Conservation (phyloP, 345 rosid genomes). For the Sonneratia caseolaris region DNA sequence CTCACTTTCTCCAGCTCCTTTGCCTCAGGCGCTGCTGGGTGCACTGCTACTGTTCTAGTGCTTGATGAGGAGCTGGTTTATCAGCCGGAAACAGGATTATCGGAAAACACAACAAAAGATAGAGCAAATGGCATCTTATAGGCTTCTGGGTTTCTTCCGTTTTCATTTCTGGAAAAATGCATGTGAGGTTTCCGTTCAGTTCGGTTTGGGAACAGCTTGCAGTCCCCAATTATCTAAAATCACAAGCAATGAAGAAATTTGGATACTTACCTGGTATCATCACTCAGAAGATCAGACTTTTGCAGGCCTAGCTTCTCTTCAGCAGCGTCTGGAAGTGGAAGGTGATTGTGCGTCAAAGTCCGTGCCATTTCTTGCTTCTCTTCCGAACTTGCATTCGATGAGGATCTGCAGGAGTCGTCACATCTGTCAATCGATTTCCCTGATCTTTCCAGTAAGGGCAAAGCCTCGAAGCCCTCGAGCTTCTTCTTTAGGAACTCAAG, state of each 20-base stretch:
- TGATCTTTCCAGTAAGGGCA: not conserved
- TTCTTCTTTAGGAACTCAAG: constrained; percentile 46
- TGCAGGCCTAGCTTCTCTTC: not conserved
- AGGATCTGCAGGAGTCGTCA: not conserved
- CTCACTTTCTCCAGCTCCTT: not conserved
- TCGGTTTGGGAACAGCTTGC: not conserved
- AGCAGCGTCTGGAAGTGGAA: not conserved
- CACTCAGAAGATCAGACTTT: not conserved
- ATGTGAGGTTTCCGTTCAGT: not conserved
- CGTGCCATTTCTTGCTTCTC: not conserved
- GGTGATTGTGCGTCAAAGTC: not conserved
- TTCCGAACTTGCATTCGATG: not conserved
- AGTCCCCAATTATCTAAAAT: not conserved
- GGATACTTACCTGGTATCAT: not conserved
- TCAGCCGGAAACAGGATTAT: not conserved
- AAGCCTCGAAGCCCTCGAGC: constrained; percentile 41
- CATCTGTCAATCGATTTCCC: constrained; percentile 9
- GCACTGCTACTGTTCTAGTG: not conserved
- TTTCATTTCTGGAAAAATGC: not conserved
- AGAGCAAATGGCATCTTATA: not conserved
- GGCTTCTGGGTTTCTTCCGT: not conserved
- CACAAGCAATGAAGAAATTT: not conserved
- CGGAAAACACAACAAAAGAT: not conserved
- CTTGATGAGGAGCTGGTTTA: not conserved
- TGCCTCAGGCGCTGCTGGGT: not conserved